Evolutionary conservation across 495 filamentous ascomycete genomes (phyloP).

Genomic region (Hypoxylon trugodes): DNA sequence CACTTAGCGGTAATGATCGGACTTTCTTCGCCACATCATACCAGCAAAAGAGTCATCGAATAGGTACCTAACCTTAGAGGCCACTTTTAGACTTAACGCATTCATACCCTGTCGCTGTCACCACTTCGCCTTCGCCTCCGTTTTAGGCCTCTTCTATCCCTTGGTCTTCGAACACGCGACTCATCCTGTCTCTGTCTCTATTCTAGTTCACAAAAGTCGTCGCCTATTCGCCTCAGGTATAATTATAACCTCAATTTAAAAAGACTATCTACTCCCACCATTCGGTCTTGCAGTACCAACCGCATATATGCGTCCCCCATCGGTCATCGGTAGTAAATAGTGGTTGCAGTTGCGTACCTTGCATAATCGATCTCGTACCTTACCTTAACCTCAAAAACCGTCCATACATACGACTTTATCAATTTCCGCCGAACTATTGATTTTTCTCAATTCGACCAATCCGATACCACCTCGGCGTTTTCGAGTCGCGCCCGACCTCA

Average conservation of each 20-base stretch:
- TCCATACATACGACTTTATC: no score
- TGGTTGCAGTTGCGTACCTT: conserved; percentile 46
- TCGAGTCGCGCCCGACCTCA: conserved; percentile 18
- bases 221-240: conserved; percentile 36
- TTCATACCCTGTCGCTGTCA: conserved; percentile 34
- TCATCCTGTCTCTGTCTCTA: conserved; percentile 24
- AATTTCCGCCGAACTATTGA: no score
- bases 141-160: conserved; percentile 39
- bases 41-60: conserved; percentile 58
- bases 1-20: conserved; percentile 54
- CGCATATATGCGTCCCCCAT: conserved; percentile 29
- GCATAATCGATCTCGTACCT: conserved; percentile 38
- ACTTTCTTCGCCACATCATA: conserved; percentile 48
- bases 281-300: conserved; percentile 14
- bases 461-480: conserved; percentile 19
- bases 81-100: conserved; percentile 48
- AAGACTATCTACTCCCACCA: background rate
- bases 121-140: conserved; percentile 48
- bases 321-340: conserved; percentile 22
- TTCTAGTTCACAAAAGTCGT: background rate
- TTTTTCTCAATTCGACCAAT: no score
- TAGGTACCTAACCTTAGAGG: conserved; percentile 36
- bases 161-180: conserved; percentile 45
- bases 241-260: conserved; percentile 23
- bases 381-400: no score